Percentiles rank a stretch among this genome's conserved stretches.
Evolutionary conservation across 2,329 filamentous ascomycete genomes (phyloP).

Genomic region (Septoria petroselini): DNA sequence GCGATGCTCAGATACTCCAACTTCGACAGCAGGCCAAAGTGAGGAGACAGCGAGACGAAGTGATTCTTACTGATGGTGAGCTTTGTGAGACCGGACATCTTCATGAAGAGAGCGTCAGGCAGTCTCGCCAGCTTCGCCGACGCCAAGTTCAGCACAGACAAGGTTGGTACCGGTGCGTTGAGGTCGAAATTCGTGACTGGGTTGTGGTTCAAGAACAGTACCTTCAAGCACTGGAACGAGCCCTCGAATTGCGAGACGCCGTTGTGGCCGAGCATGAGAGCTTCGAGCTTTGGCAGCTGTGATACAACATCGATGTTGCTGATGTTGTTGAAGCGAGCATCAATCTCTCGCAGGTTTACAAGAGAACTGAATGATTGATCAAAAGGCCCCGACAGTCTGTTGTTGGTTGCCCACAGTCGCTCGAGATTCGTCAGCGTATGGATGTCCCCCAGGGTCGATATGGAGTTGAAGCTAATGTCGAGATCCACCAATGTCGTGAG

Average conservation of each 20-base stretch:
- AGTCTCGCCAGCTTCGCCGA: constrained; percentile 88
- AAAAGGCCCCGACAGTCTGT: constrained; percentile 73
- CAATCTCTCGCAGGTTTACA: constrained; percentile 78
- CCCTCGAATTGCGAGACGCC: constrained; percentile 85
- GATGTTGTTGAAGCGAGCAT: constrained; percentile 90
- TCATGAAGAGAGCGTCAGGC: constrained; percentile 79
- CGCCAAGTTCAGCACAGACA: constrained; percentile 84
- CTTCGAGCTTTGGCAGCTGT: constrained; percentile 79
- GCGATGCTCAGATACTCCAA: constrained; percentile 92
- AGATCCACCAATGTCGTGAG: constrained; percentile 83
- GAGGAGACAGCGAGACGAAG: constrained; percentile 81
- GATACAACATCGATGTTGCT: constrained; percentile 84
- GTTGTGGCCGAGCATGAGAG: constrained; percentile 88
- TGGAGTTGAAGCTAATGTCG: constrained; percentile 94
- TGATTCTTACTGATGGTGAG: constrained; percentile 92
- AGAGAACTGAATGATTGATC: constrained; percentile 68
- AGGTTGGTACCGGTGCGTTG: constrained; percentile 68
- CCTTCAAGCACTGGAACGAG: constrained; percentile 78
- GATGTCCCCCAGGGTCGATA: constrained; percentile 74
- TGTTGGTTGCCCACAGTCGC: constrained; percentile 92
- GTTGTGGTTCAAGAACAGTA: constrained; percentile 88
- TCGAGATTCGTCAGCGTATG: constrained; percentile 77
- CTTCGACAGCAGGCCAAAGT: constrained; percentile 77
- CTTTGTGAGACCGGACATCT: constrained; percentile 81
- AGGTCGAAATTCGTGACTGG: constrained; percentile 93